Evolutionary conservation across 2,329 filamentous ascomycete genomes (phyloP).

Genomic region (Colletotrichum tamarilloi): DNA sequence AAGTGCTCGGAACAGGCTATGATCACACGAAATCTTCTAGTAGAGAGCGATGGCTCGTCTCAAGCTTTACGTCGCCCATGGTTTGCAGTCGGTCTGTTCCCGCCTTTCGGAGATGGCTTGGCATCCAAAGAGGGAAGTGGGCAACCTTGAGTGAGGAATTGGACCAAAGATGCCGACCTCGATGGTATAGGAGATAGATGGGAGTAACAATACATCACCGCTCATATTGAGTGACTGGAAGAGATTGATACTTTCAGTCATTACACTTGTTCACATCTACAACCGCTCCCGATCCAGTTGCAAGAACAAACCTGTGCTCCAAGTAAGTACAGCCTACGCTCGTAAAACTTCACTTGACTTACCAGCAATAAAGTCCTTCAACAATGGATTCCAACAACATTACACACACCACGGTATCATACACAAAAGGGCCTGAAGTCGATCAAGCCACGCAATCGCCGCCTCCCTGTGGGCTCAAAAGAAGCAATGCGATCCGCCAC

Average conservation of each 20-base stretch:
- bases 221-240: background rate
- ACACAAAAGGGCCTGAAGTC: too few relatives aligned
- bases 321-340: too few relatives aligned
- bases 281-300: background rate
- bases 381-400: too few relatives aligned
- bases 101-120: background rate
- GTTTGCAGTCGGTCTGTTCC: background rate
- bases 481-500: too few relatives aligned
- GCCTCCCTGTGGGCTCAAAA: too few relatives aligned
- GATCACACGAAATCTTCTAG: background rate
- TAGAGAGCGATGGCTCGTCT: background rate
- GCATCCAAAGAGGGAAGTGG: too few relatives aligned
- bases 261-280: background rate
- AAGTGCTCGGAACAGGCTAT: background rate
- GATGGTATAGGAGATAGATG: background rate
- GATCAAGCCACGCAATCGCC: too few relatives aligned
- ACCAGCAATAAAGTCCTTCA: too few relatives aligned
- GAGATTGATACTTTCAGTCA: background rate
- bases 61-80: background rate
- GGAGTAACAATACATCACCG: background rate
- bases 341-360: too few relatives aligned
- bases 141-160: background rate
- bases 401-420: too few relatives aligned
- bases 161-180: background rate
- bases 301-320: too few relatives aligned